Base-by-base conservation (phyloP, 345 rosid genomes). In the Turritis glabra region DNA sequence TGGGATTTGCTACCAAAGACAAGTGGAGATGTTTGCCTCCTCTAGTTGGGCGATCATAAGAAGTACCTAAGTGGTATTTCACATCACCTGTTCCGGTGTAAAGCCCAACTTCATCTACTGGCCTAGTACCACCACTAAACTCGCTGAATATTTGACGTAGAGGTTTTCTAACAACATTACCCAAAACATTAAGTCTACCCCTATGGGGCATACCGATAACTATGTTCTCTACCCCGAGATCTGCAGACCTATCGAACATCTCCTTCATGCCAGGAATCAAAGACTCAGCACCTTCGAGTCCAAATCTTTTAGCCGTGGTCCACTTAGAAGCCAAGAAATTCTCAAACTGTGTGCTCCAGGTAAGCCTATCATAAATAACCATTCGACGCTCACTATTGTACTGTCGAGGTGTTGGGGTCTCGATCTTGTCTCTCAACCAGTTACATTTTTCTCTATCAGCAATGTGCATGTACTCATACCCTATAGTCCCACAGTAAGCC, bases 231-330 rank as follows among this genome's bases (percentile, higher is more conserved):
- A 88, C 96, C 38, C 93, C 96, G 14, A 90, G 93, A 82, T 88
- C 88, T 4, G 93, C 86, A 43, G 91, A 67, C 74, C 89, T 82
- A 66, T 90, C 96, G 53, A 90, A 90, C 93, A 90, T 90, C 78
- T 90, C 93, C 81, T 90, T 88, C 96, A 90, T 90, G 2, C 96
- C 96, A 72, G 93, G 90, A 74, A 90, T 90, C 83, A 88, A 78
- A 74, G 93, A 88, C 83, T 90, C 96, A 1, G 89, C 91, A 69
- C 96, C 96, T 84, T 90, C 96, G n/a, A 90, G 93, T 65, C 96
- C 96, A 77, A 90, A 88, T 59, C 96, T 81, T 79, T 90, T 90
- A 6, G 96, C 93, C 0, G 96, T 72, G n/a, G 91, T 90, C 96
- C 93, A 88, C 82, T 90, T 90, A 12, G 88, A 74, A 40, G 91